Evolutionary conservation across 768 basidiomycete genomes (phyloP).

Genomic region (Kwoniella mangroviensis): DNA sequence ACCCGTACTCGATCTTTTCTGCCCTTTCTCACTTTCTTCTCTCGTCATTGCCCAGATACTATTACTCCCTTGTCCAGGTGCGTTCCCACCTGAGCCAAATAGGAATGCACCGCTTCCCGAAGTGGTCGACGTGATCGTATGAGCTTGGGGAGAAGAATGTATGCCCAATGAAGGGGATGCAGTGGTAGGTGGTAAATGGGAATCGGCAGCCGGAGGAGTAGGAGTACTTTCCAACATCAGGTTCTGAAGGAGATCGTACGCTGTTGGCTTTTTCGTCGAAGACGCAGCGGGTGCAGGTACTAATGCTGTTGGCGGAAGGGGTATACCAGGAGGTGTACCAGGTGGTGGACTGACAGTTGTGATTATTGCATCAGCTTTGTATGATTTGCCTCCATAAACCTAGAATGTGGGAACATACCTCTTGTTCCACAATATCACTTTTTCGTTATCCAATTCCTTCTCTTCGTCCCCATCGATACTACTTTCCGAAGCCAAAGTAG

Average conservation of each 20-base stretch:
- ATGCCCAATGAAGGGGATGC: conserved; percentile 10
- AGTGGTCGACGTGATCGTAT: background rate
- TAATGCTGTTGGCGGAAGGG: background rate
- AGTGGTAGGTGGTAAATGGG: conserved; percentile 3
- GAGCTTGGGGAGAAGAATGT: background rate
- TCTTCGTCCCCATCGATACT: conserved; percentile 61
- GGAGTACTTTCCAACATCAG: conserved; percentile 33
- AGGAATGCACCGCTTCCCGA: conserved; percentile 24
- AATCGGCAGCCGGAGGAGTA: conserved; percentile 6
- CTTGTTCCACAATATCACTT: conserved; percentile 69
- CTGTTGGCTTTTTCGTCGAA: conserved; percentile 24
- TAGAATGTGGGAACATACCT: no score
- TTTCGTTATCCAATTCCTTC: conserved; percentile 61
- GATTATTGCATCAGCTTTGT: no score
- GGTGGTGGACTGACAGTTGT: no score
- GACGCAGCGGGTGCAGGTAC: background rate
- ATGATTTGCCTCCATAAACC: no score
- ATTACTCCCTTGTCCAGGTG: conserved; percentile 3
- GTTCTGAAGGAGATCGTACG: conserved; percentile 44
- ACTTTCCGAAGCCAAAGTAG: conserved; percentile 66
- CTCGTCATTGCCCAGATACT: conserved; percentile 50
- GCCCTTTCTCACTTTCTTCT: conserved; percentile 44
- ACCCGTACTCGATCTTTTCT: conserved; percentile 21
- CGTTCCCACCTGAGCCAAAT: conserved; percentile 33
- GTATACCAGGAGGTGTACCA: background rate